A percentile compares a stretch with the other conserved stretches of the same genome.
Evolutionary conservation across 108 stramenopile genomes (phyloP).

Genomic region (Schizochytrium sp.): DNA sequence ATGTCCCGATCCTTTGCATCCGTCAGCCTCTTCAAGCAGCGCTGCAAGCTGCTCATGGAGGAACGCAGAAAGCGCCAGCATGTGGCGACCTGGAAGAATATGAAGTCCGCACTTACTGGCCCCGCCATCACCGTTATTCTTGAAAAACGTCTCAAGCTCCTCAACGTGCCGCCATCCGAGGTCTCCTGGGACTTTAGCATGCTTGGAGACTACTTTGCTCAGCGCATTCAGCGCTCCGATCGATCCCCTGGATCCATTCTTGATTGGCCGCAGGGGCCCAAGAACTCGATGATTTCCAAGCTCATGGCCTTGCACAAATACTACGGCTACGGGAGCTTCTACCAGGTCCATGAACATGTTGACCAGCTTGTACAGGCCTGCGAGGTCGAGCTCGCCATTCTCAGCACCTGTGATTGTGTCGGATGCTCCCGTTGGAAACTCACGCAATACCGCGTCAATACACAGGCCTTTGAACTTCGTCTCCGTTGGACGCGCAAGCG

Average conservation of each 20-base stretch:
- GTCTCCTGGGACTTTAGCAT: background rate
- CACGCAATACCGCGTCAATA: background rate
- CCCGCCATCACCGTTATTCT: background rate
- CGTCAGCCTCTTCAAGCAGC: background rate
- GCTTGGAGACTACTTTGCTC: background rate
- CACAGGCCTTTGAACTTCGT: background rate
- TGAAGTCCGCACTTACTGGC: background rate
- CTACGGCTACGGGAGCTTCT: background rate
- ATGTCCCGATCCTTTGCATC: background rate
- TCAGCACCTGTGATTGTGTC: background rate
- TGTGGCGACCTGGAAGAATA: background rate
- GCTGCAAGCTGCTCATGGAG: background rate
- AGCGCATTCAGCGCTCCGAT: background rate
- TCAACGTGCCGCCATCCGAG: background rate
- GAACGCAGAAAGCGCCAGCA: background rate
- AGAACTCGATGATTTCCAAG: background rate
- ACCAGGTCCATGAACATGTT: background rate
- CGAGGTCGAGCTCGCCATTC: constrained; percentile 4
- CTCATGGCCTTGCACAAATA: background rate
- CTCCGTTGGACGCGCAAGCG: background rate
- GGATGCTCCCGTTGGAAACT: background rate
- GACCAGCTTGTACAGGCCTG: background rate
- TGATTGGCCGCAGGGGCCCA: background rate
- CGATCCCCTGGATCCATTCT: background rate
- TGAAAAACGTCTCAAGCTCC: background rate